A percentile compares a stretch with the other conserved stretches of the same genome.
Evolutionary conservation across 441 rosid species (phyloP).

Genomic region (Macaranga tanarius): DNA sequence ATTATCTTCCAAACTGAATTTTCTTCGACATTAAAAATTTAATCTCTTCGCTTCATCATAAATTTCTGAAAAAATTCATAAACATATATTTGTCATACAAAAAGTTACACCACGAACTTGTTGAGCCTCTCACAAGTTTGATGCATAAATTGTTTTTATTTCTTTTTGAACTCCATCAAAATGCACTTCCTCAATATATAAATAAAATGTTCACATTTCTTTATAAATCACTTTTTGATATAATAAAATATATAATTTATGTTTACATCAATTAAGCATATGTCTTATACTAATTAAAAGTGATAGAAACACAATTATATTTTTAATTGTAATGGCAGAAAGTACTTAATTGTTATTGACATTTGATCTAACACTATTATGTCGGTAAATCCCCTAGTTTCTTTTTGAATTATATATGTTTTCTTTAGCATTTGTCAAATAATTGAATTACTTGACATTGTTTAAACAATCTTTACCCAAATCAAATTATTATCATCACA

Average conservation of each 20-base stretch:
- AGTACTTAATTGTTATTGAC: slow-evolving; percentile 4
- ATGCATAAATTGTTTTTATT: no score
- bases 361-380: not conserved
- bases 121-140: no score
- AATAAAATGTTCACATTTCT: not conserved
- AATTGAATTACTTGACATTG: not conserved
- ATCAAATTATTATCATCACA: no score
- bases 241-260: not conserved
- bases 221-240: not conserved
- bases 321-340: not conserved
- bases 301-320: slow-evolving; percentile 10
- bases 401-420: not conserved
- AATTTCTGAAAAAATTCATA: no score
- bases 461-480: not conserved
- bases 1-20: no score
- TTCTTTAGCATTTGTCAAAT: no score
- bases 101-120: no score
- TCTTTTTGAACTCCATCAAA: not conserved
- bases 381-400: not conserved
- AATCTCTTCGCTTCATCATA: no score
- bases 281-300: not conserved
- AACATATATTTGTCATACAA: no score
- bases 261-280: not conserved
- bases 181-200: not conserved
- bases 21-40: no score